Evolutionary conservation across 306 rosid genomes (phyloP).

Genomic region (Styphnolobium japonicum): DNA sequence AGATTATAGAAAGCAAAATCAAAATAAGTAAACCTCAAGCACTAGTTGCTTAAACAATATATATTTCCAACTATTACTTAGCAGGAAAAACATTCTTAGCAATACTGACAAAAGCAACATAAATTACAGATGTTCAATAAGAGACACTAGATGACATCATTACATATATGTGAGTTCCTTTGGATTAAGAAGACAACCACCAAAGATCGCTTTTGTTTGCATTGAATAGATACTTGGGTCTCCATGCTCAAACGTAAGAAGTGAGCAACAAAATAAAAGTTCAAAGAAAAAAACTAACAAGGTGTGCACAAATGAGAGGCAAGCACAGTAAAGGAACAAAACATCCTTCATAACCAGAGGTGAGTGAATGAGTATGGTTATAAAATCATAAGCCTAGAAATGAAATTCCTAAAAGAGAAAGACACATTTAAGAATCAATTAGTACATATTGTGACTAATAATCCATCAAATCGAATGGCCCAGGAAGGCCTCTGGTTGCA

Average conservation of each 20-base stretch:
- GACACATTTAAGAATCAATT: background rate
- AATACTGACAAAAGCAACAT: conserved; percentile 8
- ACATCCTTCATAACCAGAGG: too few relatives aligned
- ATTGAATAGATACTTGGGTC: background rate
- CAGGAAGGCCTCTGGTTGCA: background rate
- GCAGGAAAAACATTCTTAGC: background rate
- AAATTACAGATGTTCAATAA: background rate
- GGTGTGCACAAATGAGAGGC: too few relatives aligned
- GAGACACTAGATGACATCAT: background rate
- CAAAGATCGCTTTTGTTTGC: background rate
- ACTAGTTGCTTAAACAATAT: background rate
- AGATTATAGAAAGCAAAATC: background rate
- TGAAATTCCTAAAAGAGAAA: background rate
- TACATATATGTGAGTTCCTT: background rate
- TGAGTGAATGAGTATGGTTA: background rate
- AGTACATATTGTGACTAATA: background rate
- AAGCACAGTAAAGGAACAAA: too few relatives aligned
- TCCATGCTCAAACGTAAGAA: background rate
- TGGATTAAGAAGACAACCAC: background rate
- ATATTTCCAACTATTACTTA: background rate
- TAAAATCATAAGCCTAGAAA: background rate
- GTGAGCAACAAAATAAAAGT: background rate
- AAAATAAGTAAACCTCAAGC: background rate
- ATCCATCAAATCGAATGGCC: background rate
- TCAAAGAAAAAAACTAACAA: too few relatives aligned